Evolutionary conservation across 169 alveolate species (phyloP), one percentile per base, ranked within the genome.

Genomic region (Eimeria zaria): DNA sequence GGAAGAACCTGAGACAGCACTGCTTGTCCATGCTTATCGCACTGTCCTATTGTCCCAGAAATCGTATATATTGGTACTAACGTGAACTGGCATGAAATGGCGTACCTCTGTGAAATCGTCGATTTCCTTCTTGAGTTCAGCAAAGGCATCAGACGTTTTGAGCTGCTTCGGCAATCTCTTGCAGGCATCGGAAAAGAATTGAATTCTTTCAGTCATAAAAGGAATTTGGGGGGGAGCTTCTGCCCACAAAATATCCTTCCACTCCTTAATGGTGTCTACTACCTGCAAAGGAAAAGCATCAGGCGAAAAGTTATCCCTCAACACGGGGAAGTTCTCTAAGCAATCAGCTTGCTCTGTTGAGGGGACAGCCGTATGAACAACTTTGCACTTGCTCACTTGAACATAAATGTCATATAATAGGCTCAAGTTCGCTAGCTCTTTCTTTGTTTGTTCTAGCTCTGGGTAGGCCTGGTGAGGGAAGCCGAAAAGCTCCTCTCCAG

Each of bases 401-500:
- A 98, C 98, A 96, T 98, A 98, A 81, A 99, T 97, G 89, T 98
- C 99, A 97, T 99, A 99, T 36, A 99, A 98, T 96, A 99, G 98
- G 89, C 99, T 98, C 94, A 99, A 97, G 93, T 98, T 98, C 93
- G 98, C 98, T 67, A 99, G 97, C 97, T 99, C 99, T 84, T 98
- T 98, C 87, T 98, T 98, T 89, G 99, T 99, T 95, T 99, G 98
- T 96, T 98, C 99, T 78, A 99, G 98, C 60, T 99, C 99, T n/a
- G 99, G 99, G 96, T 99, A 99, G 44, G 97, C 91, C 96, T 99
- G 99, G 96, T 99, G 99, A 14, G 99, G 98, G 27, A 99, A 98
- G 55, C 99, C 99, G 97, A 99, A 99, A 44, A 99, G 97, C 83
- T 98, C 98, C 97, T 99, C 98, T 89, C 99, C 99, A 89, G 99